Percentiles rank a stretch among this genome's conserved stretches.
Evolutionary conservation across 2,329 filamentous ascomycete species (phyloP).

Genomic region (Monosporascus sp.): DNA sequence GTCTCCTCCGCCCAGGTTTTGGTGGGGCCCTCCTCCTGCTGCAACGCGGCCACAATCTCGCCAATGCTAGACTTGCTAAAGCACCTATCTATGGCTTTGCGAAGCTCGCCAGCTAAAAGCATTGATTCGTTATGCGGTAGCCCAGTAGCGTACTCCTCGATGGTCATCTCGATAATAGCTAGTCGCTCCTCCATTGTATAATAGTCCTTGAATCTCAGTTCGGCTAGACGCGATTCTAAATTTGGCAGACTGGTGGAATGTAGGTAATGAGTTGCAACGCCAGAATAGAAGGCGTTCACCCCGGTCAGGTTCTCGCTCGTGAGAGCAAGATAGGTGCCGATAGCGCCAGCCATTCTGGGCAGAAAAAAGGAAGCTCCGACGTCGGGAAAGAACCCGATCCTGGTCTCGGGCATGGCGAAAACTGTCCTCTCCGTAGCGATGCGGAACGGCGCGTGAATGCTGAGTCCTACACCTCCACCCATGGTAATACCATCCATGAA

Average conservation of each 20-base stretch:
- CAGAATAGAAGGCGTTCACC: conserved; percentile 82
- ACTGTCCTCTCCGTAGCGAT: conserved; percentile 94
- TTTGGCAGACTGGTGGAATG: conserved; percentile 81
- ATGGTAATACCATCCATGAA: conserved; percentile 98
- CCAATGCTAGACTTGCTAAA: conserved; percentile 63
- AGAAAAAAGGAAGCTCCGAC: conserved; percentile 96
- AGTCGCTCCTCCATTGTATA: conserved; percentile 59
- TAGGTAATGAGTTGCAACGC: conserved; percentile 92
- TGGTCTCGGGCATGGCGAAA: conserved; percentile 98
- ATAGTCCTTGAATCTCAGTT: conserved; percentile 82
- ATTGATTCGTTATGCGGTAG: conserved; percentile 72
- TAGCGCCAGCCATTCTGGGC: conserved; percentile 75
- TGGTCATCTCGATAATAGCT: conserved; percentile 73
- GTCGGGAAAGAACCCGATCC: conserved; percentile 97
- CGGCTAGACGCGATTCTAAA: conserved; percentile 79
- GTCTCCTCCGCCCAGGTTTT: conserved; percentile 76
- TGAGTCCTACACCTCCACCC: conserved; percentile 93
- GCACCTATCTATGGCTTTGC: conserved; percentile 79
- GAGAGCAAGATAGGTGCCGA: conserved; percentile 89
- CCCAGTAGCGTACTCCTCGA: conserved; percentile 86
- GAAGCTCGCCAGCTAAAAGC: conserved; percentile 61
- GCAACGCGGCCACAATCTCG: conserved; percentile 66
- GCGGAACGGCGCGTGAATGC: conserved; percentile 89
- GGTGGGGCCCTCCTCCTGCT: conserved; percentile 48
- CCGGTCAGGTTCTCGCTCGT: conserved; percentile 82